These are phyloP conservation scores for Kurtzmaniella quercitrusa DNA, from an alignment of 1,139 yeast species.

Conservation along the genomic window DNA sequence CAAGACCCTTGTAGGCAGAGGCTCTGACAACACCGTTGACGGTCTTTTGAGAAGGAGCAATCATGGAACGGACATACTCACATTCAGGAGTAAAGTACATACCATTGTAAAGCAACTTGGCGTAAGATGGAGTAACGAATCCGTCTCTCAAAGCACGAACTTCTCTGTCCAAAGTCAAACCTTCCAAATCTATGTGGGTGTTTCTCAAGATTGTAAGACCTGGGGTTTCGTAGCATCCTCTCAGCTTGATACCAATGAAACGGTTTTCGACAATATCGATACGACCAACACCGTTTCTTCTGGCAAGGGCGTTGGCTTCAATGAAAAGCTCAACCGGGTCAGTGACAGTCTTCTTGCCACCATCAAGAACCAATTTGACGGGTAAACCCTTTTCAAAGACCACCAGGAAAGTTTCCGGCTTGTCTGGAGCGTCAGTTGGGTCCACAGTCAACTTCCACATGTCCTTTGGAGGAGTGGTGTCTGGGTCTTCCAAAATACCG, in stretches of 20 bases:
- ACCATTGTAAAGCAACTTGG: conserved; percentile 92
- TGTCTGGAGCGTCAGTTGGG: conserved; percentile 90
- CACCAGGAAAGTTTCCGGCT: conserved; percentile 84
- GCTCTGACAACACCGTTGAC: conserved; percentile 97
- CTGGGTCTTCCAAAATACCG: conserved; percentile 97
- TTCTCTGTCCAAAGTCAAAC: conserved; percentile 94
- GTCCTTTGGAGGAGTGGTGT: conserved; percentile 97
- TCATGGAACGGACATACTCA: conserved; percentile 91
- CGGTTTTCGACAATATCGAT: conserved; percentile 98
- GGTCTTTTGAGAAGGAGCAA: conserved; percentile 87
- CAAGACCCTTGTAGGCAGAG: conserved; percentile 86
- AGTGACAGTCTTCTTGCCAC: conserved; percentile 55
- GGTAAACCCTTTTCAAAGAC: conserved; percentile 87
- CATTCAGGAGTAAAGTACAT: conserved; percentile 98
- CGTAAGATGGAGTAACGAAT: conserved; percentile 89
- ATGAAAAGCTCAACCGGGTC: conserved; percentile 90
- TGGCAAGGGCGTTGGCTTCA: conserved; percentile 90
- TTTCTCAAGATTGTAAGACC: conserved; percentile 92
- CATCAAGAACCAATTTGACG: conserved; percentile 66
- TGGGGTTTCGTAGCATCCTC: conserved; percentile 99
- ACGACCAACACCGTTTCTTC: conserved; percentile 99
- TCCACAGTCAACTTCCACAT: conserved; percentile 99
- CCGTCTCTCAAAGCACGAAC: conserved; percentile 95
- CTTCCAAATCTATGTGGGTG: conserved; percentile 95
- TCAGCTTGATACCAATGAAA: conserved; percentile 96